Evolutionary conservation across 1,139 yeast genomes (phyloP).

Genomic region (Citeromyces siamensis): DNA sequence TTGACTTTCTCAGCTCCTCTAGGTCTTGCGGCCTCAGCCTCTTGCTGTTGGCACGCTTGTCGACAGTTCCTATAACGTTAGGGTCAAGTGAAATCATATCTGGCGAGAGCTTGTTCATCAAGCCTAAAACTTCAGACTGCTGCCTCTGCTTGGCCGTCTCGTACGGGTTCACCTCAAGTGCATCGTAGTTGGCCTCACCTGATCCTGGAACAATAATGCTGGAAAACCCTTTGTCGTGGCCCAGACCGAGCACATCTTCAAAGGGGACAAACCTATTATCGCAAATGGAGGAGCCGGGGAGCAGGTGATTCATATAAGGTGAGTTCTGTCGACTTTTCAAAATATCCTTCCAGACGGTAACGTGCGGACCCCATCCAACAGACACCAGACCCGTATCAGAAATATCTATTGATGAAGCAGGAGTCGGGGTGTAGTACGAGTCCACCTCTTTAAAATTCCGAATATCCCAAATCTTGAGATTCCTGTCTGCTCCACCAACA

Average conservation of each 20-base stretch:
- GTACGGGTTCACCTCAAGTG: conserved; percentile 86
- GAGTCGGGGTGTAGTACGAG: conserved; percentile 69
- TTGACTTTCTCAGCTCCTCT: conserved; percentile 28
- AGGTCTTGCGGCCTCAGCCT: conserved; percentile 56
- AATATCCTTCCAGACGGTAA: conserved; percentile 77
- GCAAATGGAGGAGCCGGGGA: conserved; percentile 67
- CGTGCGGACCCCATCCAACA: conserved; percentile 92
- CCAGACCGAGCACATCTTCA: conserved; percentile 90
- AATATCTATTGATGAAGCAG: conserved; percentile 67
- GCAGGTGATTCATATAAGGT: conserved; percentile 87
- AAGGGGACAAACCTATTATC: conserved; percentile 75
- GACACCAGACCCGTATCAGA: conserved; percentile 84
- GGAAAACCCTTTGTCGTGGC: conserved; percentile 68
- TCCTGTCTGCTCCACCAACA: conserved; percentile 78
- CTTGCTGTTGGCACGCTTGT: conserved; percentile 48
- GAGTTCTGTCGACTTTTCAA: conserved; percentile 50
- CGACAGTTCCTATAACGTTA: conserved; percentile 73
- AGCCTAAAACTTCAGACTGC: conserved; percentile 77
- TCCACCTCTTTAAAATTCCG: conserved; percentile 72
- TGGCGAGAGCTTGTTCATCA: conserved; percentile 82
- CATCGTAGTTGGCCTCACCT: conserved; percentile 97
- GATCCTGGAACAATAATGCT: conserved; percentile 89
- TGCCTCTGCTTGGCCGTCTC: conserved; percentile 90
- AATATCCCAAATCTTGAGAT: conserved; percentile 87
- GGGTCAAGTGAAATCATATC: conserved; percentile 93